Base-by-base conservation (phyloP, 306 rosid species). In the Glycine tomentella region DNA sequence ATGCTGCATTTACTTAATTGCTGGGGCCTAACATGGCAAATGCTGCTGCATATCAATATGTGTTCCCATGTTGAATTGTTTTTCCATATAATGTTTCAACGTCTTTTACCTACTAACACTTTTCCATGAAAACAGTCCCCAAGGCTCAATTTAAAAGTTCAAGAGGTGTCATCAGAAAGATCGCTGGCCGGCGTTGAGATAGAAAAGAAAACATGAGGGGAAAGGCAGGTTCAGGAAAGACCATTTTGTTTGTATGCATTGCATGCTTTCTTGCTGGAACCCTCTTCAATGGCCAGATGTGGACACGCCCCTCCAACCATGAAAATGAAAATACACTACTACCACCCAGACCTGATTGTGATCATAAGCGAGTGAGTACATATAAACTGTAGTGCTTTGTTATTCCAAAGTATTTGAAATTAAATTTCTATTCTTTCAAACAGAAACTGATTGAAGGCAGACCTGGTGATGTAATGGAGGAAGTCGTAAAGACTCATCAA, bases 191-290 rank as follows among this genome's bases (percentile, higher is more conserved):
- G 40, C 3, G 71, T 74, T 52, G 74, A 72, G 38, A 75, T 49
- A 6, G 73, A n/a, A 63, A 89, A 6, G 73, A 15, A 63, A 89
- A 81, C 40, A 92, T 90, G 96, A 90, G 94, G 57, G 92, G 89
- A 17, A 93, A 93, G 15, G 65, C 82, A 8, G 78, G 84, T 59
- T 85, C 93, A 7, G 89, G 92, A 72, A 93, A 83, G 72, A 75
- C 91, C 80, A 77, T 90, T 50, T 17, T 89, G 6, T 83, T 85
- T 31, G 71, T 93, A 7, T 90, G 91, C 84, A 40, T 89, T 62
- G 90, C 87, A n/a, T 90, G 97, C 86, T 93, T 93, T 81, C 79
- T 93, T 57, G 92, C 87, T 2, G 98, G 98, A 12, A 89, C 92
- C 67, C 87, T 93, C 62, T 90, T 91, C 72, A 90, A 90, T 38